phyloP scores from a whole-genome alignment of 2,329 filamentous ascomycete species.

The Xylariaceae sp. region DNA sequence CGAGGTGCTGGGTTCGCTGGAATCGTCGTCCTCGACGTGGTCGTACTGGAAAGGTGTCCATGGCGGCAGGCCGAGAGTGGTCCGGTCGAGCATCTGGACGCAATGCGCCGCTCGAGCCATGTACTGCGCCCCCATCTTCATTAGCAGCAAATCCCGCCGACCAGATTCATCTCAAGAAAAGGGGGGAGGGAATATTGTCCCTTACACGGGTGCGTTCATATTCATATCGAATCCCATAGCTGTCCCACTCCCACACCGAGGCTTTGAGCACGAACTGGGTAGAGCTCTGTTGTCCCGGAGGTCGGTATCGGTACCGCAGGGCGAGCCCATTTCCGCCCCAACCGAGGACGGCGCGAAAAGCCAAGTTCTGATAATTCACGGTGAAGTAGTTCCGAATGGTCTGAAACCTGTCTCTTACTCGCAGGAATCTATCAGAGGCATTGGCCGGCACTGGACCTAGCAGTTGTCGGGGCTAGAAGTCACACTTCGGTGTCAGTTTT shows the following conservation, averaged over 20 bases:
- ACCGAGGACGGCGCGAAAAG: neutral
- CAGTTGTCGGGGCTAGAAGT: too few species aligned
- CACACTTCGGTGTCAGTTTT: too few species aligned
- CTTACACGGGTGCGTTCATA: neutral
- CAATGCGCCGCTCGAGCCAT: constrained; percentile 16
- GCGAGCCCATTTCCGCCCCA: constrained; percentile 6
- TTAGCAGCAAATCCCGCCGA: neutral
- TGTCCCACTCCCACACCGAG: neutral
- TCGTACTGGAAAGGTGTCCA: neutral
- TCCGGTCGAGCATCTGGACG: constrained; percentile 14
- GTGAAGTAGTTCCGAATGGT: neutral
- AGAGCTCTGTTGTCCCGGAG: neutral
- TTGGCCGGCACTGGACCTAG: neutral
- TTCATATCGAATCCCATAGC: neutral
- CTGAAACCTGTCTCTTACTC: neutral
- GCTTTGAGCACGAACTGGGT: constrained; percentile 8
- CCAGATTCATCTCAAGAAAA: neutral
- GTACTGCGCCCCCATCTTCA: constrained; percentile 12
- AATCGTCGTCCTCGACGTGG: neutral
- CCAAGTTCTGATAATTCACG: too few species aligned
- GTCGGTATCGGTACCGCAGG: neutral
- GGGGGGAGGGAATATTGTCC: too few species aligned
- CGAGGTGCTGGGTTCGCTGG: constrained; percentile 6
- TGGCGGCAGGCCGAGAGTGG: neutral
- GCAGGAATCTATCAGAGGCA: neutral